Conservation (phyloP, 768 basidiomycete species). For the Pulveroboletus sp. region DNA sequence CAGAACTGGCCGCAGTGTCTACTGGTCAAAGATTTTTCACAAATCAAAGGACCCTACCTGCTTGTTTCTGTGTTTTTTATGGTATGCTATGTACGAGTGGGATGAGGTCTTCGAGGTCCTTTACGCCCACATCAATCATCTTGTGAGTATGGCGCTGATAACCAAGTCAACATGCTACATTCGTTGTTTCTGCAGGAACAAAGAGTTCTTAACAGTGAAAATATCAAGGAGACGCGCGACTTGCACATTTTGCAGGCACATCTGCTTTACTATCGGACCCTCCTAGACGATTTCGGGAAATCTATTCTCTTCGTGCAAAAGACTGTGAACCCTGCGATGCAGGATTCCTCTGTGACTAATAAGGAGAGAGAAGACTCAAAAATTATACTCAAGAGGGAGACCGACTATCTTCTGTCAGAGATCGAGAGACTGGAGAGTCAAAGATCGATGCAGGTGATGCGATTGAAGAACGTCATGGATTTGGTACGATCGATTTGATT, state of each 20-base stretch:
- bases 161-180: not conserved
- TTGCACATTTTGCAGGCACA: slow-evolving; percentile 58
- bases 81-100: slow-evolving; percentile 64
- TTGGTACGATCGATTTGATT: slow-evolving; percentile 19
- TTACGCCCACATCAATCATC: slow-evolving; percentile 45
- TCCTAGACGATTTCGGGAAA: slow-evolving; percentile 53
- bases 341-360: slow-evolving; percentile 19
- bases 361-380: slow-evolving; percentile 21
- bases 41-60: slow-evolving; percentile 49
- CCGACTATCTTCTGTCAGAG: slow-evolving; percentile 44
- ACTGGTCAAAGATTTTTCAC: slow-evolving; percentile 28
- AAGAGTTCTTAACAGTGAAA: slow-evolving; percentile 37
- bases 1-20: slow-evolving; percentile 32
- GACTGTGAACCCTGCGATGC: slow-evolving; percentile 49
- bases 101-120: slow-evolving; percentile 56
- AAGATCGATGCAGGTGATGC: slow-evolving; percentile 27
- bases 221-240: slow-evolving; percentile 47
- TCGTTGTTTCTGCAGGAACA: slow-evolving; percentile 38
- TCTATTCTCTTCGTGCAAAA: slow-evolving; percentile 47
- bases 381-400: slow-evolving; percentile 44
- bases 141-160: slow-evolving; percentile 37
- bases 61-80: slow-evolving; percentile 49
- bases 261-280: slow-evolving; percentile 51
- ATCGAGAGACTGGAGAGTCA: slow-evolving; percentile 45
- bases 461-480: slow-evolving; percentile 34